Evolutionary conservation across 2,329 filamentous ascomycete species (phyloP).

Genomic region (Akanthomyces muscarius): DNA sequence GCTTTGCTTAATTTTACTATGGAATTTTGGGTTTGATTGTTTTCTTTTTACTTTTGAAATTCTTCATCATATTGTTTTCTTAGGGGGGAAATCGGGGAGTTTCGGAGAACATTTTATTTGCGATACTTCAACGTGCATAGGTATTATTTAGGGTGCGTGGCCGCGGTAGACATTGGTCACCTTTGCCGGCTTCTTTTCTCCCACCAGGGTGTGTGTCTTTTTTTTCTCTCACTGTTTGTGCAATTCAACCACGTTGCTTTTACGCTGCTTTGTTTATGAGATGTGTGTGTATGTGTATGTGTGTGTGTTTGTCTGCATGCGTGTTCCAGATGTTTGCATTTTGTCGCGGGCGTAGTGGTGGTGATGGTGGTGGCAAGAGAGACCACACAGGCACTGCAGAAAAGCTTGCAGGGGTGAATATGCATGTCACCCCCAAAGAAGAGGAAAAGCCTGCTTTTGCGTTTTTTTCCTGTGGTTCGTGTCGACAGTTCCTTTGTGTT

Average conservation of each 20-base stretch:
- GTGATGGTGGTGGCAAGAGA: too few relatives aligned
- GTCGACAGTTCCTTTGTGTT: too few relatives aligned
- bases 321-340: neutral
- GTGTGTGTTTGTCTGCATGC: neutral
- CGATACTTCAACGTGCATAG: slow-evolving; percentile 12
- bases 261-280: neutral
- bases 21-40: neutral
- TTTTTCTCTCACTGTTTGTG: neutral
- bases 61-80: neutral
- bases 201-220: neutral
- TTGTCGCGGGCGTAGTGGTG: neutral
- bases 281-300: neutral
- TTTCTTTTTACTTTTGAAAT: neutral
- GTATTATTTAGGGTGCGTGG: neutral
- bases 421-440: too few relatives aligned
- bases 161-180: neutral
- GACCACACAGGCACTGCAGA: too few relatives aligned
- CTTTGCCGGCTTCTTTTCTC: neutral
- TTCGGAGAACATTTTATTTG: slow-evolving; percentile 6
- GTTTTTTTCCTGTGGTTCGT: too few relatives aligned
- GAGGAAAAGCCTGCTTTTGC: too few relatives aligned
- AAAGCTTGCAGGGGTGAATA: too few relatives aligned
- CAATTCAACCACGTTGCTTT: neutral
- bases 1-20: neutral
- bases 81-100: slow-evolving; percentile 1